Evolutionary conservation across 176 grass and related monocot genomes (phyloP).

Genomic region (Ensete glaucum): DNA sequence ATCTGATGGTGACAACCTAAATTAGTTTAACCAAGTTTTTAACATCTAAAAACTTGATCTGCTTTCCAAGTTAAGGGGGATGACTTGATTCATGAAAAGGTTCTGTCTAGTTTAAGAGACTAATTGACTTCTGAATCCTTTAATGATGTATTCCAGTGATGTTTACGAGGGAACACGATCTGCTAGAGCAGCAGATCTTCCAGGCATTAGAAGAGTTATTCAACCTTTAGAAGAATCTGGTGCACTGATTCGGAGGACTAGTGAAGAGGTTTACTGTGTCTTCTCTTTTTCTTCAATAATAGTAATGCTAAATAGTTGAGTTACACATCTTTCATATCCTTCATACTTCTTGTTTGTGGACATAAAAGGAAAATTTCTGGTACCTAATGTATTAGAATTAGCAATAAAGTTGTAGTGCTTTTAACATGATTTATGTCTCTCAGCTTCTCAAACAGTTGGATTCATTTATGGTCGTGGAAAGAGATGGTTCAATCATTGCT

Average conservation of each 20-base stretch:
- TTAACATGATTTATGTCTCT: background rate
- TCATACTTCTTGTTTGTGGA: background rate
- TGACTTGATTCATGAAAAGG: background rate
- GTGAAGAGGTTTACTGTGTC: slow-evolving; percentile 57
- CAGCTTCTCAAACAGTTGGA: slow-evolving; percentile 74
- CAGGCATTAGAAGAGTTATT: slow-evolving; percentile 81
- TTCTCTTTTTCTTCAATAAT: slow-evolving; percentile 2
- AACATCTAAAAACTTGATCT: background rate
- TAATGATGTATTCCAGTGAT: slow-evolving; percentile 46
- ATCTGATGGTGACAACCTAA: background rate
- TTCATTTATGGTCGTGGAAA: slow-evolving; percentile 77
- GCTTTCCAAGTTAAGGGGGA: background rate
- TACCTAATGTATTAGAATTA: background rate
- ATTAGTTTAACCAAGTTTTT: background rate
- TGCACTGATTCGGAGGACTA: slow-evolving; percentile 54
- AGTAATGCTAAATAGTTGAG: background rate
- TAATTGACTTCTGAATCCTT: slow-evolving; percentile 2
- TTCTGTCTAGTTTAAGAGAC: background rate
- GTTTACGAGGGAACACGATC: slow-evolving; percentile 91
- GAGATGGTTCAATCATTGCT: slow-evolving; percentile 90
- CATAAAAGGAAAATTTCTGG: background rate
- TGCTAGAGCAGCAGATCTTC: slow-evolving; percentile 64
- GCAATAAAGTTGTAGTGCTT: background rate
- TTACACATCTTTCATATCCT: background rate
- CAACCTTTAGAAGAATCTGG: slow-evolving; percentile 71